Evolutionary conservation across 371 early-diverging fungal species (phyloP), one percentile per base, ranked within the genome.

Genomic region (Lichtheimia ramosa): DNA sequence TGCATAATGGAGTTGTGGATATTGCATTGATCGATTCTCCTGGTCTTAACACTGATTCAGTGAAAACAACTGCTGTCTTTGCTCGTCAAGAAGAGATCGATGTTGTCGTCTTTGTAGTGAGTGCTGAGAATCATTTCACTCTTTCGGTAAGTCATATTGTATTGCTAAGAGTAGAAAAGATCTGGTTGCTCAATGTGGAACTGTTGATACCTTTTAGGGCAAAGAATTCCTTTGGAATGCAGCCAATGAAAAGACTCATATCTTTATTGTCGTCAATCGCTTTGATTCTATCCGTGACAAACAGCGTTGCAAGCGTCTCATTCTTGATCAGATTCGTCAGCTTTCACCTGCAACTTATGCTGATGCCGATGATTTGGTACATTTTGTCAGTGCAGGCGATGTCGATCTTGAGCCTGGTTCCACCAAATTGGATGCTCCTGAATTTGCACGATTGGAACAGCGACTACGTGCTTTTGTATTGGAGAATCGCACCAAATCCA

Each of bases 121-220:
- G 94, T 68, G 97, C 99, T 16, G 98, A 96, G 70, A 97, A 99
- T 68, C 97, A 97, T 72, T 97, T 99, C 67, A 99, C 99, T 2
- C 86, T 97, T 40, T 96, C 96, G 51, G 92, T 89, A 77, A 74
- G 85, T 79, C 23, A 50, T 21, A 6, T 46, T 46, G 34, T 21
- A 6, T 46, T 46, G 34, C 34, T 34, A 23, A 12, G 21, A 64
- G 58, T 41, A n/a, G 16, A 39, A 57, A 48, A 49, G 43, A 13
- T 40, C 39, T 3, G 7, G 25, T 51, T 51, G 34, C 34, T 34
- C 34, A 34, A 34, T 34, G 34, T 34, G 34, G 34, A 34, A 34
- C 34, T 34, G 5, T 34, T 39, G 28, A 20, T 34, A 34, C 34
- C 34, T 34, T 34, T 34, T 70, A 91, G 92, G 96, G 95, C 46